A percentile compares a stretch with the other conserved stretches of the same genome.
Evolutionary conservation across 73 alveolate genomes (phyloP).

Genomic region (Paramecium biaurelia): DNA sequence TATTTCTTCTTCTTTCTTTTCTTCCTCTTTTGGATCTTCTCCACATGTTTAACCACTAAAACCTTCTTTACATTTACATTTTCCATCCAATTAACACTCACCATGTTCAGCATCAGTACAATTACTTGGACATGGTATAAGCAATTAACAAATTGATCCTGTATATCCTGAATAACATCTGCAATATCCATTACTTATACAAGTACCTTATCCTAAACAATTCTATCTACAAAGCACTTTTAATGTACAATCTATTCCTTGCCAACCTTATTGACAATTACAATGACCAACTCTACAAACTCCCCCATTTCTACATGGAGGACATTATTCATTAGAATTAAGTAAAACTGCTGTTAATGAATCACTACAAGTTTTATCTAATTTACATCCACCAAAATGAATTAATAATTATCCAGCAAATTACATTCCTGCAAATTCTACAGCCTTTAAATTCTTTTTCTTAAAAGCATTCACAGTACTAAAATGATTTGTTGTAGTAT

Average conservation of each 20-base stretch:
- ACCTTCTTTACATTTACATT: slow-evolving; percentile 51
- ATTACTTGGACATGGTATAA: slow-evolving; percentile 52
- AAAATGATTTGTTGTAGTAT: not conserved
- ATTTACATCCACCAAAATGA: slow-evolving; percentile 55
- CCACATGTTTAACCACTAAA: slow-evolving; percentile 53
- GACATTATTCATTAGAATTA: slow-evolving; percentile 9
- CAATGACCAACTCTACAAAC: slow-evolving; percentile 50
- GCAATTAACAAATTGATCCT: slow-evolving; percentile 23
- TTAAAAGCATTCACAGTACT: not conserved
- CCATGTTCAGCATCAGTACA: slow-evolving; percentile 60
- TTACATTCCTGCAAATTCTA: slow-evolving; percentile 24
- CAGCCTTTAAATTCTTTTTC: slow-evolving; percentile 5
- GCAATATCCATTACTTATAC: slow-evolving; percentile 57
- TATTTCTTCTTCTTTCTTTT: not conserved
- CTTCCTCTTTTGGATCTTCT: not conserved
- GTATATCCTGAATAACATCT: slow-evolving; percentile 50
- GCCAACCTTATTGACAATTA: slow-evolving; percentile 14
- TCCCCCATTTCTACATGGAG: slow-evolving; percentile 55
- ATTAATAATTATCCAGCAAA: not conserved
- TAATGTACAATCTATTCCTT: slow-evolving; percentile 46
- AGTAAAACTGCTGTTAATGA: not conserved
- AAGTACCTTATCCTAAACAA: slow-evolving; percentile 48
- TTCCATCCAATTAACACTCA: slow-evolving; percentile 39
- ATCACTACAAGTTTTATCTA: slow-evolving; percentile 39
- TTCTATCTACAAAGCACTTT: slow-evolving; percentile 36